phyloP scores from a whole-genome alignment of 345 rosid genomes.

The Geranium rotundifolium region DNA sequence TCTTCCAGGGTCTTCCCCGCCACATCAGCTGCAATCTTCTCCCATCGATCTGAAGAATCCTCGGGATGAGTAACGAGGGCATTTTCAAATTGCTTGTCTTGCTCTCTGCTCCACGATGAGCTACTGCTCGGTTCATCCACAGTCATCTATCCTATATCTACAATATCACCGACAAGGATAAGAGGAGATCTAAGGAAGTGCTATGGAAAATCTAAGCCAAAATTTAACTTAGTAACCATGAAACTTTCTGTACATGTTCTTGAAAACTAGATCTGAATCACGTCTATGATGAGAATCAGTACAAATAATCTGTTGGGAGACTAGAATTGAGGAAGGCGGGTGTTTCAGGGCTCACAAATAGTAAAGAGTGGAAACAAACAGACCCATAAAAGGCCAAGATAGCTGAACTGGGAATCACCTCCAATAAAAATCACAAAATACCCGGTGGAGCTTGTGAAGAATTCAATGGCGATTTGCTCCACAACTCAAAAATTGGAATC shows the following conservation, averaged over 20 bases:
- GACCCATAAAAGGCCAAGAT: not conserved
- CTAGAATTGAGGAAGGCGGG: not conserved
- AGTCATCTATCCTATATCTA: slow-evolving; percentile 27
- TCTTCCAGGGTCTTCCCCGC: slow-evolving; percentile 77
- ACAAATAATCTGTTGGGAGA: not conserved
- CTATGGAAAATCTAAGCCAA: slow-evolving; percentile 9
- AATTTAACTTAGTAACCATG: not conserved
- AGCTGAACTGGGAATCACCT: not conserved
- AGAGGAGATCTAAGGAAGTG: slow-evolving; percentile 12
- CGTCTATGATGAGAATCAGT: not conserved
- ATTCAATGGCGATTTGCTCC: slow-evolving; percentile 34
- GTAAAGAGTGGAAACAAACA: not conserved
- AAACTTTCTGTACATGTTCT: not conserved
- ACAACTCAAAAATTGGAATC: slow-evolving; percentile 32
- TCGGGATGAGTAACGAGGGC: slow-evolving; percentile 57
- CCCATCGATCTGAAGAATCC: slow-evolving; percentile 49
- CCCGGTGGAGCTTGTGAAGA: not conserved
- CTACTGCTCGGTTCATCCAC: slow-evolving; percentile 56
- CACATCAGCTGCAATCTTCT: slow-evolving; percentile 73
- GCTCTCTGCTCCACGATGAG: slow-evolving; percentile 72
- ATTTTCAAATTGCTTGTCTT: slow-evolving; percentile 89
- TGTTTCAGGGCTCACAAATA: not conserved
- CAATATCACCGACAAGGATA: slow-evolving; percentile 13
- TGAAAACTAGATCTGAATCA: not conserved
- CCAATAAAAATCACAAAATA: not conserved